Conservation (phyloP, 495 filamentous ascomycete species). For the Aspergillus heteromorphus region DNA sequence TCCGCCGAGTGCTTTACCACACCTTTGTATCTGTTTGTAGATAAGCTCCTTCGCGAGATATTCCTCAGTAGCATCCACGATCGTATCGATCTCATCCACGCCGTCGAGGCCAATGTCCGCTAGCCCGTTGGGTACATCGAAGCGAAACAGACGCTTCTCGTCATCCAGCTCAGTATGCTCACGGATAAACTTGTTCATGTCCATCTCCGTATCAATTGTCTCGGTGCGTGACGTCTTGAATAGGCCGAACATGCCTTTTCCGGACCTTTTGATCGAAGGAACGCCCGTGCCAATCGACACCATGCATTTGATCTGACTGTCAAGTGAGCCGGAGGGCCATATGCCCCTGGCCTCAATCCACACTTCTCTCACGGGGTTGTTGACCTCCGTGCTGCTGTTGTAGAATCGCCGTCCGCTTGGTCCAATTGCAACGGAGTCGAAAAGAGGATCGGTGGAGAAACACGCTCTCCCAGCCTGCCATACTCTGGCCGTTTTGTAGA, state of each 20-base stretch:
- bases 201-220: constrained; percentile 37
- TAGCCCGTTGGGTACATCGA: constrained; percentile 41
- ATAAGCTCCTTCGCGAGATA: constrained; percentile 35
- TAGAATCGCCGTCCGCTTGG: constrained; percentile 27
- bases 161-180: constrained; percentile 32
- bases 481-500: constrained; percentile 35
- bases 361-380: constrained; percentile 43
- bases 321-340: constrained; percentile 27
- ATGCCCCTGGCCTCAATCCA: constrained; percentile 41
- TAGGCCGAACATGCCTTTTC: constrained; percentile 24
- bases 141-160: constrained; percentile 36
- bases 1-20: constrained; percentile 16
- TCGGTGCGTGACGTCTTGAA: constrained; percentile 21
- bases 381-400: constrained; percentile 36
- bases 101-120: constrained; percentile 39
- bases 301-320: constrained; percentile 33
- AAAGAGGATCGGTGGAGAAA: constrained; percentile 41
- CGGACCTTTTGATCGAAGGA: constrained; percentile 26
- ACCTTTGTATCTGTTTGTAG: constrained; percentile 32
- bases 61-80: constrained; percentile 32
- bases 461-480: constrained; percentile 45
- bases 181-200: constrained; percentile 31
- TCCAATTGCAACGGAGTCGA: constrained; percentile 40
- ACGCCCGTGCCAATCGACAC: constrained; percentile 45
- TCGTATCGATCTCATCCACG: constrained; percentile 29